phyloP scores from a whole-genome alignment of 2,329 filamentous ascomycete species.

The Fusarium scirpi region DNA sequence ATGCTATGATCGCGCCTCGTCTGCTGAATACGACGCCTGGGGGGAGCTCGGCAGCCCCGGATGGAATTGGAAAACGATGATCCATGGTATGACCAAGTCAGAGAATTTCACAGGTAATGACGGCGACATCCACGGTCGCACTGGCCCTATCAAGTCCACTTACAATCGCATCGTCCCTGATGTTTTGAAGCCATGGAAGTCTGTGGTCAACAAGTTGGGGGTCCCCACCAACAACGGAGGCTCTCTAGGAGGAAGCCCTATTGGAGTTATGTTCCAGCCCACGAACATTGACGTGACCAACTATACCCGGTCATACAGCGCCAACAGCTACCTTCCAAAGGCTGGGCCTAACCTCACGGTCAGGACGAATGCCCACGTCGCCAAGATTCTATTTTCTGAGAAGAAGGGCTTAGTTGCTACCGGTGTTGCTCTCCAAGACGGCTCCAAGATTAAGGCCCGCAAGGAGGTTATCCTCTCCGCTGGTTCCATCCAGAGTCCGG shows the following conservation, averaged over 20 bases:
- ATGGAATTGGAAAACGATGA: conserved; percentile 55
- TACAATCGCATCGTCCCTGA: conserved; percentile 56
- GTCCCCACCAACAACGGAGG: conserved; percentile 49
- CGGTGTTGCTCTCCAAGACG: neutral
- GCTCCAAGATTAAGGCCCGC: neutral
- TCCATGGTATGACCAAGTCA: conserved; percentile 48
- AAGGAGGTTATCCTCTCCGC: conserved; percentile 12
- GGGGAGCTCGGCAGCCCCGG: conserved; percentile 52
- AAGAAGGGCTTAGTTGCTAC: neutral
- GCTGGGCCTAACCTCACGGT: conserved; percentile 54
- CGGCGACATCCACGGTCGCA: conserved; percentile 28
- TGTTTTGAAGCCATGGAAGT: conserved; percentile 57
- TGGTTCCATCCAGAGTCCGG: conserved; percentile 8
- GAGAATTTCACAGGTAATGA: conserved; percentile 38
- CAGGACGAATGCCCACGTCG: neutral
- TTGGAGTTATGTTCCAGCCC: conserved; percentile 61
- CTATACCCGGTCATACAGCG: conserved; percentile 61
- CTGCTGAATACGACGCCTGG: conserved; percentile 55
- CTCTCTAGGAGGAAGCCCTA: conserved; percentile 57
- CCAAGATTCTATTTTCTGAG: neutral
- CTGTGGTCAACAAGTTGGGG: conserved; percentile 49
- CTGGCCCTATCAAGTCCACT: conserved; percentile 44
- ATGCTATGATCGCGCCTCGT: conserved; percentile 53
- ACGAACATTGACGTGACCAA: conserved; percentile 57
- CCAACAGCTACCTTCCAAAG: conserved; percentile 57